phyloP scores from a whole-genome alignment of 73 alveolate genomes.

The Urostyla sp. region DNA sequence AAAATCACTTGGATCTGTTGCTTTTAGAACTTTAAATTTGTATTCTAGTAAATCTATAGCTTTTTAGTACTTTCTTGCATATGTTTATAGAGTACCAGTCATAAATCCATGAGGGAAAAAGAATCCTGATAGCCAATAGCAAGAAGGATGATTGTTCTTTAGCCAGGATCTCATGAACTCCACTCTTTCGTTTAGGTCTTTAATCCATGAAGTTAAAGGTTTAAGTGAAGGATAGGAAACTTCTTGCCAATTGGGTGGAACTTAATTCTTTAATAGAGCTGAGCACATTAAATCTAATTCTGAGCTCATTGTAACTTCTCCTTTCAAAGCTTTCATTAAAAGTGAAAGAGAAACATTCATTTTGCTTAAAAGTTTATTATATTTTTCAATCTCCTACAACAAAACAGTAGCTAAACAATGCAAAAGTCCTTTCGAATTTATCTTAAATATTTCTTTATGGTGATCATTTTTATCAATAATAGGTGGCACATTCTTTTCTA shows the following conservation, averaged over 20 bases:
- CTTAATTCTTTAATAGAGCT: conserved; percentile 93
- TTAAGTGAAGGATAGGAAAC: conserved; percentile 97
- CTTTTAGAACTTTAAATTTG: conserved; percentile 55
- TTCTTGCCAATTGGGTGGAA: conserved; percentile 96
- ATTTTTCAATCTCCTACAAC: conserved; percentile 92
- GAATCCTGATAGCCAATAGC: conserved; percentile 99
- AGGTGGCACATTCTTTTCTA: conserved; percentile 68
- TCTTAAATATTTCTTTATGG: conserved; percentile 61
- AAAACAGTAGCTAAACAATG: conserved; percentile 94
- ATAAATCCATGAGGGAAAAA: conserved; percentile 99
- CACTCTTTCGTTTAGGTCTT: conserved; percentile 95
- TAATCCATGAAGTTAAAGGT: conserved; percentile 98
- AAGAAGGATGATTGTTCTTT: conserved; percentile 93
- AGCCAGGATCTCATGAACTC: conserved; percentile 98
- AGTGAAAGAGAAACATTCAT: conserved; percentile 89
- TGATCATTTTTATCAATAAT: conserved; percentile 67
- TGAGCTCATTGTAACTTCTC: conserved; percentile 96
- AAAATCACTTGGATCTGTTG: conserved; percentile 68
- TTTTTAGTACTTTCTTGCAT: conserved; percentile 84
- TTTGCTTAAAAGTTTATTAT: conserved; percentile 89
- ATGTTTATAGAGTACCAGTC: conserved; percentile 89
- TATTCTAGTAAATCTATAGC: conserved; percentile 85
- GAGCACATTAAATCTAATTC: conserved; percentile 98
- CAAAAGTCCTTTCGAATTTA: conserved; percentile 71
- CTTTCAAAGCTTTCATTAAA: conserved; percentile 96